phyloP scores from a whole-genome alignment of 2,329 filamentous ascomycete species.

The Talaromyces sp. region DNA sequence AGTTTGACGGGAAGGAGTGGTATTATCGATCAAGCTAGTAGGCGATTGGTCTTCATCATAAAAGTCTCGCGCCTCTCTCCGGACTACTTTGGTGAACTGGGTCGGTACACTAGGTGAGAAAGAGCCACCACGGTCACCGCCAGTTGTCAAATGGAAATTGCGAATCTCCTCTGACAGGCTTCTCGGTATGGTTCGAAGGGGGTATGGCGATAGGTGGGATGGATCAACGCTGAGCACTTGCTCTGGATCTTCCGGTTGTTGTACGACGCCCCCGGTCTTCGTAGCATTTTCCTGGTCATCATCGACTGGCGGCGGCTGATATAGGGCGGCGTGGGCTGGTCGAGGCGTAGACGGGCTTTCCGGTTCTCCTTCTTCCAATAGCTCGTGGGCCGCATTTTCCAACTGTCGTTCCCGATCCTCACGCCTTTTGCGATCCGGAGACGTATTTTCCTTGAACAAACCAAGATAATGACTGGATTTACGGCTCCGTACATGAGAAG shows the following conservation, averaged over 20 bases:
- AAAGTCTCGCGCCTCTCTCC: slow-evolving; percentile 22
- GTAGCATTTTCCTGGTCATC: background rate
- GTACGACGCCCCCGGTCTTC: background rate
- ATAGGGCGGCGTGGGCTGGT: slow-evolving; percentile 14
- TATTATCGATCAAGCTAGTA: background rate
- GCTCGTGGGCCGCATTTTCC: slow-evolving; percentile 26
- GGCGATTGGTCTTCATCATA: background rate
- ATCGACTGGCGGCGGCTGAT: slow-evolving; percentile 16
- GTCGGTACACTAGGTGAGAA: slow-evolving; percentile 39
- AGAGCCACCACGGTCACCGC: slow-evolving; percentile 40
- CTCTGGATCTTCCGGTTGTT: slow-evolving; percentile 1
- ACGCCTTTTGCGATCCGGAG: slow-evolving; percentile 48
- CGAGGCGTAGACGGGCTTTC: slow-evolving; percentile 6
- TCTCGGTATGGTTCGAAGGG: slow-evolving; percentile 38
- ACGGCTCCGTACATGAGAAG: slow-evolving; percentile 54
- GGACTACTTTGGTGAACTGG: slow-evolving; percentile 28
- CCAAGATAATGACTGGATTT: slow-evolving; percentile 63
- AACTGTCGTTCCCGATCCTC: slow-evolving; percentile 39
- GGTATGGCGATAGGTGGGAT: slow-evolving; percentile 19
- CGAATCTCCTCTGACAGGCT: slow-evolving; percentile 54
- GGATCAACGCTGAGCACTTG: slow-evolving; percentile 11
- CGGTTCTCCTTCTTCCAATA: slow-evolving; percentile 2
- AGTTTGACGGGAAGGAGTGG: background rate
- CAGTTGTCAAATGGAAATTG: slow-evolving; percentile 49
- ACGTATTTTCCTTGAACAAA: slow-evolving; percentile 60